Conservation (phyloP, 805 yeast genomes). For the Barnettozyma vustinii region DNA sequence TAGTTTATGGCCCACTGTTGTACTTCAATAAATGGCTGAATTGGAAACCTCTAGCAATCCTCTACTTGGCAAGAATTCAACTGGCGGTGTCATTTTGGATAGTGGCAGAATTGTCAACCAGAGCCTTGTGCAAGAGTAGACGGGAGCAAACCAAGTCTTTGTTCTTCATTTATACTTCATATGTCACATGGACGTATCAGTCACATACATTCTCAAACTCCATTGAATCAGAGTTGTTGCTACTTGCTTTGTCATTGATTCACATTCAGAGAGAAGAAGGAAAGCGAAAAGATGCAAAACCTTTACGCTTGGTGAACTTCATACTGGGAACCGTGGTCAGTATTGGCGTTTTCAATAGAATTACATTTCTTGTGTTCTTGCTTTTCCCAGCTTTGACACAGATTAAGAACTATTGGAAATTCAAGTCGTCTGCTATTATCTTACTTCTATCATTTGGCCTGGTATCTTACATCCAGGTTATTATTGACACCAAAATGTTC, state of each 20-base stretch:
- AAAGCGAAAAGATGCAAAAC: slow-evolving; percentile 6
- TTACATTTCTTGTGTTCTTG: slow-evolving; percentile 76
- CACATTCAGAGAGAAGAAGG: slow-evolving; percentile 24
- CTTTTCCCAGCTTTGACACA: slow-evolving; percentile 53
- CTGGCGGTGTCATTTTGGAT: slow-evolving; percentile 33
- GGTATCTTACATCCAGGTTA: slow-evolving; percentile 34
- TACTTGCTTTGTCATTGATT: slow-evolving; percentile 36
- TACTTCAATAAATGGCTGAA: slow-evolving; percentile 30
- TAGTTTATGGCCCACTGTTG: slow-evolving; percentile 65
- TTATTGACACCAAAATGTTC: slow-evolving; percentile 50
- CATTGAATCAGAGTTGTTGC: slow-evolving; percentile 53
- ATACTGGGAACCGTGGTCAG: slow-evolving; percentile 46
- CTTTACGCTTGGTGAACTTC: slow-evolving; percentile 16
- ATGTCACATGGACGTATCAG: slow-evolving; percentile 74
- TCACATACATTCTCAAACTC: slow-evolving; percentile 88
- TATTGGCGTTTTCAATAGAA: slow-evolving; percentile 77
- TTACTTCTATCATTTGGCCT: slow-evolving; percentile 31
- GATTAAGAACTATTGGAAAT: slow-evolving; percentile 35
- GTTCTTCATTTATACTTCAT: slow-evolving; percentile 46
- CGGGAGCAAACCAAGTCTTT: slow-evolving; percentile 39
- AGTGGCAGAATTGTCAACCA: slow-evolving; percentile 33
- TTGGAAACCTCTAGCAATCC: slow-evolving; percentile 42
- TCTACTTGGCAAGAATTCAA: slow-evolving; percentile 50
- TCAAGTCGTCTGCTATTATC: slow-evolving; percentile 30
- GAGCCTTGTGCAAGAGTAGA: slow-evolving; percentile 42